These are phyloP conservation scores for Arabis alpina DNA, from an alignment of 345 rosid genomes.

Conservation along the genomic window DNA sequence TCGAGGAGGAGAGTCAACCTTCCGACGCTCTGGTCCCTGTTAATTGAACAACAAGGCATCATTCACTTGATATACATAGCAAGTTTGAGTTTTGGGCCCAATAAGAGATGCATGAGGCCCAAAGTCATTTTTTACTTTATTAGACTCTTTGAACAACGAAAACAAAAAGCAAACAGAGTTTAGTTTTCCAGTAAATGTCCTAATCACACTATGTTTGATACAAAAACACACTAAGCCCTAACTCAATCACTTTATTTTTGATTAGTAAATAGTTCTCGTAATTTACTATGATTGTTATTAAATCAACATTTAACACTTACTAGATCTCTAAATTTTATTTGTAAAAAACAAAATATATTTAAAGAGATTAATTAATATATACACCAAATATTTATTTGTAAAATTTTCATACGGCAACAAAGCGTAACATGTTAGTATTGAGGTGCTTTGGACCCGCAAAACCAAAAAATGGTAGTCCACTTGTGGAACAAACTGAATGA, in stretches of 20 bases:
- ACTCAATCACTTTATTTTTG: too few species aligned
- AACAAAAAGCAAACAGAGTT: background rate
- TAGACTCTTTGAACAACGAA: background rate
- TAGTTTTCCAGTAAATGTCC: too few species aligned
- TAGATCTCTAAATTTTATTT: background rate
- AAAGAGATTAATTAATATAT: too few species aligned
- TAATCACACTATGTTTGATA: too few species aligned
- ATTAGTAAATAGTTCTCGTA: too few species aligned
- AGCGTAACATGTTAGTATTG: conserved; percentile 1
- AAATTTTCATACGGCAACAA: background rate
- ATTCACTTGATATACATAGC: background rate
- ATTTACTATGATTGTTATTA: background rate
- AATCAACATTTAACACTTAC: background rate
- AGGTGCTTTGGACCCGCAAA: background rate
- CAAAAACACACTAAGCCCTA: too few species aligned
- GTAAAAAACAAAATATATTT: background rate
- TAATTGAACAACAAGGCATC: conserved; percentile 40
- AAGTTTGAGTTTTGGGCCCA: conserved; percentile 14
- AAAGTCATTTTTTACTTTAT: background rate
- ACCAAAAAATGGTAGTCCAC: background rate
- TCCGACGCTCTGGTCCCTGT: conserved; percentile 43
- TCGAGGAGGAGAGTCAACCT: conserved; percentile 55
- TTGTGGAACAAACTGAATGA: background rate
- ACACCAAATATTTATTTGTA: background rate
- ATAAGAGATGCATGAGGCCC: background rate